These are phyloP conservation scores for Leccinum rimulosum DNA, from an alignment of 768 basidiomycete species.

Conservation along the genomic window DNA sequence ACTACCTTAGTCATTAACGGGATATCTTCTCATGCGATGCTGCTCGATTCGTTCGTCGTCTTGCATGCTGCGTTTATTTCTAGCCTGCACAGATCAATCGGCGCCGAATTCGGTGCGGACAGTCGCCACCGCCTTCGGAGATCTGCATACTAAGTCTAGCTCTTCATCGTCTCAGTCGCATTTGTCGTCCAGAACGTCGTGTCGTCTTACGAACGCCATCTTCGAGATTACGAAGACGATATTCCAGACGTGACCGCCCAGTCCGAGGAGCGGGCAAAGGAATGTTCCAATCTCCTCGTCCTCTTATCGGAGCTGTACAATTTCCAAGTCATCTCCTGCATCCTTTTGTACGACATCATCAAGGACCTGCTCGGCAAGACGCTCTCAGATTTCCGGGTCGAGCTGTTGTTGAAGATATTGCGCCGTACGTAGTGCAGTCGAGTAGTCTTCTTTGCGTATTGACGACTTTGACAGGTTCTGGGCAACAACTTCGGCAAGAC, in stretches of 20 bases:
- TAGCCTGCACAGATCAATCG: conserved; percentile 74
- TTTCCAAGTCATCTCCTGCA: conserved; percentile 87
- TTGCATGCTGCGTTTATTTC: conserved; percentile 85
- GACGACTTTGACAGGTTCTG: conserved; percentile 63
- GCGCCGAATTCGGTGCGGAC: conserved; percentile 83
- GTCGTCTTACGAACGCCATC: conserved; percentile 61
- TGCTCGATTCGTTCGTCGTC: conserved; percentile 87
- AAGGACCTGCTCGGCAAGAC: conserved; percentile 46
- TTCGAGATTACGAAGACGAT: conserved; percentile 32
- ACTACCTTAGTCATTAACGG: conserved; percentile 75
- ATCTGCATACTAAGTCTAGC: neutral
- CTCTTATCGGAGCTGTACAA: conserved; percentile 93
- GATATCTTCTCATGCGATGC: conserved; percentile 74
- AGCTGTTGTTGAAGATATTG: conserved; percentile 81
- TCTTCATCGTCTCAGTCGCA: conserved; percentile 51
- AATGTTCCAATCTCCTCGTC: conserved; percentile 83
- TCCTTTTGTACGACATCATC: conserved; percentile 89
- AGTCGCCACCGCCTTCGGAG: neutral
- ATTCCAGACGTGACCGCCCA: conserved; percentile 15
- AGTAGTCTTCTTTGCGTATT: neutral
- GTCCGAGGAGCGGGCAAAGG: conserved; percentile 63
- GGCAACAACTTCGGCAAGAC: conserved; percentile 85
- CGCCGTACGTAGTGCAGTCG: conserved; percentile 52
- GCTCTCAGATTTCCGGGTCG: conserved; percentile 78
- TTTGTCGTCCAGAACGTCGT: conserved; percentile 78